phyloP scores from a whole-genome alignment of 2,329 filamentous ascomycete species.

The Penicillium sp. region DNA sequence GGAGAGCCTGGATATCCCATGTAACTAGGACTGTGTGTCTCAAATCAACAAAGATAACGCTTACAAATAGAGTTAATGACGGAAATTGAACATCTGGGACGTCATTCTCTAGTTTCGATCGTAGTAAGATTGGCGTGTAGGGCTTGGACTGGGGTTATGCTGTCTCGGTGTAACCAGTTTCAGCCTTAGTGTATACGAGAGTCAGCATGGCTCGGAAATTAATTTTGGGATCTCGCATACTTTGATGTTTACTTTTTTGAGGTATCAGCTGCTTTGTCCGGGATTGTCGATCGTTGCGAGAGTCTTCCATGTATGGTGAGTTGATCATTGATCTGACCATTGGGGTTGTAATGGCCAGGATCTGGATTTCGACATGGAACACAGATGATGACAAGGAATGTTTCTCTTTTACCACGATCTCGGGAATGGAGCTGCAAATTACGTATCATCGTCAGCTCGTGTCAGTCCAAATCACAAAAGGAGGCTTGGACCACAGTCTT shows the following conservation, averaged over 20 bases:
- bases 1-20: not conserved
- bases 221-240: not conserved
- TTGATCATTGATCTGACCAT: not conserved
- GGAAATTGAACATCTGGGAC: not conserved
- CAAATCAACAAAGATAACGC: not conserved
- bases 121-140: not conserved
- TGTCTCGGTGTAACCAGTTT: not conserved
- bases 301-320: not conserved
- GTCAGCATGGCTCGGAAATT: not conserved
- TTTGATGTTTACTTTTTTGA: not conserved
- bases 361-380: not conserved
- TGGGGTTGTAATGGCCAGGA: not conserved
- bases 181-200: slow-evolving; percentile 1
- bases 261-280: not conserved
- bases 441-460: slow-evolving; percentile 2
- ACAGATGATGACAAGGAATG: not conserved
- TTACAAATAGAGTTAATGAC: not conserved
- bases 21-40: not conserved
- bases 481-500: not conserved
- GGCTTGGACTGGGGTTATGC: not conserved
- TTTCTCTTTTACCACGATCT: not conserved
- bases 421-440: not conserved
- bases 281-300: not conserved
- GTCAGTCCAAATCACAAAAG: not conserved
- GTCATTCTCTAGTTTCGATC: not conserved